Base-by-base conservation (phyloP, 441 rosid species). In the Bocquillonia castaneifolia region DNA sequence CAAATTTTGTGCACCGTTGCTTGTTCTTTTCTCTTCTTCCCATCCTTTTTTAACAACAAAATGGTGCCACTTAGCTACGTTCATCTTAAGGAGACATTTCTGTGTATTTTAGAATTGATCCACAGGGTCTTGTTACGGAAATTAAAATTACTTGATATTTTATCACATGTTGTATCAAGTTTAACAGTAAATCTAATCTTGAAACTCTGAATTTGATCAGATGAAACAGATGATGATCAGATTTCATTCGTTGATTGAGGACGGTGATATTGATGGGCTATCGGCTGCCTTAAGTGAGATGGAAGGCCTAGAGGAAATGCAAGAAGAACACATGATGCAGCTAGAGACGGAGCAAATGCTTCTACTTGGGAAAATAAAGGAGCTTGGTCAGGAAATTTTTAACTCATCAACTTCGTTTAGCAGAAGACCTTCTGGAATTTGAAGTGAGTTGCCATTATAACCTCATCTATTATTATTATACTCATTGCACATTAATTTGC, bases 271-370 rank as follows among this genome's bases (percentile, higher is more conserved):
- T 1, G 95, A 93, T 51, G 92, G 74, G 55, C 86, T 88, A 53
- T 63, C 79, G 3, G 74, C 86, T 54, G 78, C 90, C 14, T 54
- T 85, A 53, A 85, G 85, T 34, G 92, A 91, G 80, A 83, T 93
- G 69, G 91, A 89, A 72, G 80, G 82, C 72, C 82, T 91, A 31
- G 89, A 85, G 76, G 93, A 88, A 53, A 73, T 72, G 70, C 97
- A 85, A 82, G 88, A 88, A 77, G 91, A 85, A 72, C 86, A 88
- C 82, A 72, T 84, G 83, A 69, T 84, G n/a, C 96, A 87, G 83
- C 92, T 91, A 14, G 96, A 91, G 77, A 82, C 86, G 0, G 97
- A 93, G 83, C 99, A 88, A 73, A 83, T 42, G 76, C 84, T 93
- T 68, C 84, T 93, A 26, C 77, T 91, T 2, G 79, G 80, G 77